Conservation (phyloP, 331 rosid species). For the Erythrophleum ivorense region DNA sequence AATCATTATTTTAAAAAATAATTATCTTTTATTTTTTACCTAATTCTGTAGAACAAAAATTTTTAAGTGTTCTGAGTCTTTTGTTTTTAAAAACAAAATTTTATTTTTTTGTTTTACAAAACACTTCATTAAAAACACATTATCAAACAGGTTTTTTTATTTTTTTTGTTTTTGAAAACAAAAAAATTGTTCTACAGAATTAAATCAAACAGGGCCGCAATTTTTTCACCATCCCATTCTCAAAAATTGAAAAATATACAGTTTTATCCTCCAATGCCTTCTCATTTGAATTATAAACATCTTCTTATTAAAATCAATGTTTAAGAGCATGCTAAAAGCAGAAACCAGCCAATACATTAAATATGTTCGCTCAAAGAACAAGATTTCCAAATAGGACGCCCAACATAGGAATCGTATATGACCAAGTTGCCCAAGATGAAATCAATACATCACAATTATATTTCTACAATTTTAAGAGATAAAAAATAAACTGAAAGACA, state of each 20-base stretch:
- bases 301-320: constrained; percentile 1
- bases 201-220: no score
- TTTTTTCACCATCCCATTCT: constrained; percentile 4
- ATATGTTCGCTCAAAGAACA: not conserved
- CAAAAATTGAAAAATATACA: constrained; percentile 9
- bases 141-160: no score
- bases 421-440: not conserved
- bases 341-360: not conserved
- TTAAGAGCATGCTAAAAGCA: constrained; percentile 25
- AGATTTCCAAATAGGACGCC: not conserved
- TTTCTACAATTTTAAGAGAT: not conserved
- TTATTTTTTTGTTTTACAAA: no score
- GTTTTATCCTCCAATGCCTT: not conserved
- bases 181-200: no score
- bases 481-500: not conserved
- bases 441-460: not conserved
- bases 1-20: no score
- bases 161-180: no score
- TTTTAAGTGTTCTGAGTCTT: no score
- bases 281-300: not conserved
- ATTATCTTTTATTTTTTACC: no score
- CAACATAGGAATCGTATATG: not conserved
- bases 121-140: no score
- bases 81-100: no score
- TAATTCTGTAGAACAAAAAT: no score